Percentiles rank a stretch among this genome's conserved stretches.
Conservation (phyloP, 768 basidiomycete species). For the Inosperma sp. region DNA sequence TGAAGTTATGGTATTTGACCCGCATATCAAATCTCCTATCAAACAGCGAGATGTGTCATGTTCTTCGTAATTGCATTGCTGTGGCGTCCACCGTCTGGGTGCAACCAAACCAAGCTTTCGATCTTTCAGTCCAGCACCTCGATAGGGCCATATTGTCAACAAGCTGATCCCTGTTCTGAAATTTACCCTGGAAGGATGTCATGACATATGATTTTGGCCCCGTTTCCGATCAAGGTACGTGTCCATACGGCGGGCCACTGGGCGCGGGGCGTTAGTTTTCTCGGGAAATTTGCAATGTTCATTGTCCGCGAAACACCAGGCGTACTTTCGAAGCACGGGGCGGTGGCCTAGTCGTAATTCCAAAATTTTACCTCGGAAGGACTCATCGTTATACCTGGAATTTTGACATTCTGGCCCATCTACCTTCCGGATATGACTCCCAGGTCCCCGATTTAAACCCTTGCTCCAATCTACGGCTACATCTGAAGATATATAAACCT, state of each 20-base stretch:
- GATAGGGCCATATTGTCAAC: no score
- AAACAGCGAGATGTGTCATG: not conserved
- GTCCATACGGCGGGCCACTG: no score
- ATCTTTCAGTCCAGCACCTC: not conserved
- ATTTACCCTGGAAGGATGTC: not conserved
- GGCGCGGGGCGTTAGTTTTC: no score
- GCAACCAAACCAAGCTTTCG: not conserved
- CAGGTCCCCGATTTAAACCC: not conserved
- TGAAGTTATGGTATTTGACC: not conserved
- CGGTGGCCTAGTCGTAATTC: slow-evolving; percentile 1
- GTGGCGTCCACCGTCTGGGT: not conserved
- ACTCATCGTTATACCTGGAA: not conserved
- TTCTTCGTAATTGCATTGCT: not conserved
- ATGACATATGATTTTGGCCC: not conserved
- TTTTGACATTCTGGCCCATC: not conserved
- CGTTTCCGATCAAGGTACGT: no score
- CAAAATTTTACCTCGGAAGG: not conserved
- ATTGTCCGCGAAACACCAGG: no score
- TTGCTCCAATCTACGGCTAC: not conserved
- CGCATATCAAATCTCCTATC: slow-evolving; percentile 1
- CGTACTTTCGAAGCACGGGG: no score
- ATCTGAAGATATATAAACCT: not conserved
- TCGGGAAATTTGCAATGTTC: no score
- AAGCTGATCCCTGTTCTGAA: not conserved
- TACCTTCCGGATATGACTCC: slow-evolving; percentile 2